Base-by-base conservation (phyloP, 495 filamentous ascomycete genomes). In the Monascus purpureus region DNA sequence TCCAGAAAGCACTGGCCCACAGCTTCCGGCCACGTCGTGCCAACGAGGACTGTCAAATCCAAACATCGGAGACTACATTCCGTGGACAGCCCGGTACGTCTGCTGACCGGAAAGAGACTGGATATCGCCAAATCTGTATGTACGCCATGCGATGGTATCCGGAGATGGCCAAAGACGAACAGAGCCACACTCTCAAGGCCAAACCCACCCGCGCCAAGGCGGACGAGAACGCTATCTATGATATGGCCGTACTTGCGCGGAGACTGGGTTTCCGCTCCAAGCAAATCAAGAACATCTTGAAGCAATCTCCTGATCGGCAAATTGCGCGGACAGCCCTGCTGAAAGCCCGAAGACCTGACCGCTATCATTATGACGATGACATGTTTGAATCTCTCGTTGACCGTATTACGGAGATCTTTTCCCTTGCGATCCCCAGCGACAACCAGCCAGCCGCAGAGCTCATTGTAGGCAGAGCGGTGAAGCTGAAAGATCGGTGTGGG, bases 281-380 rank as follows among this genome's bases (percentile, higher is more conserved):
- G 1, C 9, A 45, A 17, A 53, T 60, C 20, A 14, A 31, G 12
- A 33, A 17, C 11, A 16, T 57, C 9, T 35, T 43, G 1, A 13
- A 43, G 9, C 28, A 33, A 20, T 57, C 38, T 17, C 41, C 51
- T n/a, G 47, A 60, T 36, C 33, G 41, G 17, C 32, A 53, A 32
- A 57, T 60, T 28, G 43, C 46, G 6, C 37, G 29, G n/a, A 40
- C 20, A 2, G 41, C 52, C 19, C 37, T 60, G 3, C 36, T 57
- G n/a, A 22, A 53, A 25, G 51, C 56, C 26, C 36, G 47, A 31
- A 53, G 52, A 40, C 49, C 40, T 2, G 29, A 35, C 17, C 36
- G 33, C 17, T 60, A 42, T 32, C 38, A 41, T 17, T 60, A 57
- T 29, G 32, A 50, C 27, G 15, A 25, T 1, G 8, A 33, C 14